Evolutionary conservation across 495 filamentous ascomycete genomes (phyloP).

Genomic region (Penicillium crystallinum): DNA sequence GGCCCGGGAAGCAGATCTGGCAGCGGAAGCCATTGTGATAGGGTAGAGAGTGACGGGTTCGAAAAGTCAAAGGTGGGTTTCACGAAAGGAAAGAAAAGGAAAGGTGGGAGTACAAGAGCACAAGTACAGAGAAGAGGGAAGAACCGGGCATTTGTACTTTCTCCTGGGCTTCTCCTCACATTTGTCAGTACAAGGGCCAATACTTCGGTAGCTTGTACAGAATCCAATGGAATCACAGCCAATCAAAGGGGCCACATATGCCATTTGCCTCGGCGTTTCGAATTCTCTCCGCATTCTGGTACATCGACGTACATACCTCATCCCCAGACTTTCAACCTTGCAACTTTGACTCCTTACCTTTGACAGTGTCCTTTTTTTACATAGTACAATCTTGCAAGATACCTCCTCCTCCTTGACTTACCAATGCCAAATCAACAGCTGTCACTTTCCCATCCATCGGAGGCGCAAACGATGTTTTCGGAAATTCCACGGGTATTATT

Average conservation of each 20-base stretch:
- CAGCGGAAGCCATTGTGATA: slow-evolving; percentile 52
- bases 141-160: slow-evolving; percentile 11
- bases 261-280: slow-evolving; percentile 15
- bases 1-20: slow-evolving; percentile 46
- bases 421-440: not conserved
- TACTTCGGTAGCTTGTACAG: slow-evolving; percentile 2
- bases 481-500: slow-evolving; percentile 7
- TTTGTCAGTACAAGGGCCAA: not conserved
- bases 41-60: not conserved
- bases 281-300: slow-evolving; percentile 16
- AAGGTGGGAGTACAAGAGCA: slow-evolving; percentile 14
- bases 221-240: slow-evolving; percentile 15
- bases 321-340: slow-evolving; percentile 4
- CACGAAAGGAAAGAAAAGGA: slow-evolving; percentile 8
- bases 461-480: not conserved
- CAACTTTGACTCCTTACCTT: too few relatives aligned
- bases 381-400: too few relatives aligned
- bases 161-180: not conserved
- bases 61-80: not conserved
- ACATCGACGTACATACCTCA: not conserved
- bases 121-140: slow-evolving; percentile 17
- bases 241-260: slow-evolving; percentile 15
- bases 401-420: not conserved
- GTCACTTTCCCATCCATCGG: not conserved
- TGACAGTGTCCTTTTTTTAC: too few relatives aligned